A percentile compares a stretch with the other conserved stretches of the same genome.
Evolutionary conservation across 2,329 filamentous ascomycete species (phyloP).

Genomic region (Epichloe elymi): DNA sequence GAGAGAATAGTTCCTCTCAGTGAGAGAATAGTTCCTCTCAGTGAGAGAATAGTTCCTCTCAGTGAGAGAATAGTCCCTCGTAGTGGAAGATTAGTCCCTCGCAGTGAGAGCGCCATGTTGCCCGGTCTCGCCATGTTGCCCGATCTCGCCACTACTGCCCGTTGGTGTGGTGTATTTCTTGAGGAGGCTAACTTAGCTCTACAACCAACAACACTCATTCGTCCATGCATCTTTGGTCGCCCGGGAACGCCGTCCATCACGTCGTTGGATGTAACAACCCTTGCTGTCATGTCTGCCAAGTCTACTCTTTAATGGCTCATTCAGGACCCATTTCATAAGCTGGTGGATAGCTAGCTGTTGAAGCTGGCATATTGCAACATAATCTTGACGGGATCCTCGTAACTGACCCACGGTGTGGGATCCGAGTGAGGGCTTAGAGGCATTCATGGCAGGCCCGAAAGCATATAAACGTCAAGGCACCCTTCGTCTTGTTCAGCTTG

Average conservation of each 20-base stretch:
- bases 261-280: neutral
- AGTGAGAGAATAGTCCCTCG: no score
- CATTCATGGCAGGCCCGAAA: neutral
- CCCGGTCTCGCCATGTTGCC: no score
- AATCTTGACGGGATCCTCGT: neutral
- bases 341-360: neutral
- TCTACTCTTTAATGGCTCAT: neutral
- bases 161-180: no score
- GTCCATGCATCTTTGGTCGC: neutral
- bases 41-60: no score
- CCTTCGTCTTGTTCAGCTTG: neutral
- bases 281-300: neutral
- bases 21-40: no score
- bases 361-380: neutral
- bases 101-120: no score
- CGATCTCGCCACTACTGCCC: no score
- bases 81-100: no score
- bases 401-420: neutral
- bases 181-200: no score
- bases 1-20: no score
- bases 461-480: neutral
- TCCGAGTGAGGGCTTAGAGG: neutral
- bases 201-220: neutral
- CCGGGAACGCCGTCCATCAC: neutral
- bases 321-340: neutral